Evolutionary conservation across 441 rosid species (phyloP).

Genomic region (Sinapis alba): DNA sequence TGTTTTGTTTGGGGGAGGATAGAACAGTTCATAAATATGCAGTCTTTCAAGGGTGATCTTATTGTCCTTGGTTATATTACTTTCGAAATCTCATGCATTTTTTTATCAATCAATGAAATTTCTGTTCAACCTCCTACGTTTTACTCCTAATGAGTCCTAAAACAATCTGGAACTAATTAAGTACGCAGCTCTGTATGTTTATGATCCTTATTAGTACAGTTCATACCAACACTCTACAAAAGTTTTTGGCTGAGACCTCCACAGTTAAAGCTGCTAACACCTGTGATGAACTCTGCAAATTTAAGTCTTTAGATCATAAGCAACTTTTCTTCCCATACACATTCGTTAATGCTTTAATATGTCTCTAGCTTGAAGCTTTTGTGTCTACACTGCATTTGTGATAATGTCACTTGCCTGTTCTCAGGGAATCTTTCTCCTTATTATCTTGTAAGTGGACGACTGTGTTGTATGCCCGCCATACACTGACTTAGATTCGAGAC

Average conservation of each 20-base stretch:
- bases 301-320: too few species aligned
- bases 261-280: too few species aligned
- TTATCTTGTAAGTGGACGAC: constrained; percentile 88
- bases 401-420: constrained; percentile 30
- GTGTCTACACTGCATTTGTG: constrained; percentile 5
- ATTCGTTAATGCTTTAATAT: background rate
- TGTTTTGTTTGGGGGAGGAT: too few species aligned
- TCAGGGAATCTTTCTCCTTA: constrained; percentile 82
- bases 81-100: background rate
- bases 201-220: constrained; percentile 11
- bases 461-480: constrained; percentile 89
- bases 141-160: too few species aligned
- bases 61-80: background rate
- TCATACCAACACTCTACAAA: too few species aligned
- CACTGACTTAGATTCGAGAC: constrained; percentile 85
- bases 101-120: background rate
- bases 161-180: constrained; percentile 45
- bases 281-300: too few species aligned
- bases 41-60: constrained; percentile 59
- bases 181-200: constrained; percentile 71
- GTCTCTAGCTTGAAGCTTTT: background rate
- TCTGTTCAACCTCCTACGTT: background rate
- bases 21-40: too few species aligned
- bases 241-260: too few species aligned
- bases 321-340: background rate